Base-by-base conservation (phyloP, 225 moss, liverwort and hornwort genomes). In the Bryoerythrophyllum caledonicum region DNA sequence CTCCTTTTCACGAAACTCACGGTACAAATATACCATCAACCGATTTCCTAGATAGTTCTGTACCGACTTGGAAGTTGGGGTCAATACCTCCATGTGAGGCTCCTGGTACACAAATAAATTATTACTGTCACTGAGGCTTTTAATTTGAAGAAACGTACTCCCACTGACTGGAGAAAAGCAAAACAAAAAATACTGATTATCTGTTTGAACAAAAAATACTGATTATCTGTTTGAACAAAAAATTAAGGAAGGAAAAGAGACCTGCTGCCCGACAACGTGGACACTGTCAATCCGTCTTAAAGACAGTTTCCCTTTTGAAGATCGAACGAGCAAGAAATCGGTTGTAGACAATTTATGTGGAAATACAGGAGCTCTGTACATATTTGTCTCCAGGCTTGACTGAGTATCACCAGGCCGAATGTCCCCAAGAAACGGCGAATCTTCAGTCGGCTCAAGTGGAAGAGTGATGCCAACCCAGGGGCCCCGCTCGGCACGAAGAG, bases 181-280 rank as follows among this genome's bases (percentile, higher is more conserved):
- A 15, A 49, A 19, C 49, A 49, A 49, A 49, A 32, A 15, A 15
- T 4, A 19, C 12, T 19, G 19, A 19, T 11, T 15, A 8, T 0
- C 44, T 7, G 6, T 14, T 46, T 46, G 8, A 55, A 55, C 54
- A 55, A 55, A 7, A 54, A 15, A 15, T 17, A 19, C 12, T 19
- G 19, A 19, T 11, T 15, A 8, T 0, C 44, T 7, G 6, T 14
- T 46, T 46, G 8, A 53, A 53, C 52, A 53, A 53, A 8, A 53
- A 72, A 57, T 13, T 21, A 26, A 53, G 6, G 49, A 56, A 51
- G 52, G 11, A 48, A 74, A 49, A 67, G 62, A 72, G 63, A 85
- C 97, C 97, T 99, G 99, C 79, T 99, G 99, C 37, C 99, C 99
- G 55, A 99, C 91, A 52, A 99, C 99, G 75, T 99, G 99, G 27